These are phyloP conservation scores for Linnemannia elongata DNA, from an alignment of 192 early-diverging fungal species.

Conservation along the genomic window DNA sequence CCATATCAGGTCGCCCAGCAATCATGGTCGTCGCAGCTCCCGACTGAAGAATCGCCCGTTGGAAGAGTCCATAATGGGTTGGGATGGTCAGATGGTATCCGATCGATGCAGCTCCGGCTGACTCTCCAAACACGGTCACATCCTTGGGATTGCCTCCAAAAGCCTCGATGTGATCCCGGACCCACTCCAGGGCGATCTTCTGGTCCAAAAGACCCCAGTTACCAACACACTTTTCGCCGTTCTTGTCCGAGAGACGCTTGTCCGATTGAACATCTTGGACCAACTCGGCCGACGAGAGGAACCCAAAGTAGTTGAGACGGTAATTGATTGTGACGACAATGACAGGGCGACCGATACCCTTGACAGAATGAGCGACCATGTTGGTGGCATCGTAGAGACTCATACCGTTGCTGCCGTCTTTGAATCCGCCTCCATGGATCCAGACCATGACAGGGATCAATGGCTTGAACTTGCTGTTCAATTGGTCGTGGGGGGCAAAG, in stretches of 20 bases:
- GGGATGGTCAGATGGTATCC: constrained; percentile 42
- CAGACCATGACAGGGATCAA: constrained; percentile 54
- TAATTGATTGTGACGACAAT: constrained; percentile 55
- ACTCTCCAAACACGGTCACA: constrained; percentile 67
- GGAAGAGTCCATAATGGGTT: constrained; percentile 48
- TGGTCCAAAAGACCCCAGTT: constrained; percentile 72
- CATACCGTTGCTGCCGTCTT: constrained; percentile 47
- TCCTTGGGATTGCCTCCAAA: constrained; percentile 71
- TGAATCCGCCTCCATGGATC: constrained; percentile 48
- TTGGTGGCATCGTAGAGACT: constrained; percentile 35
- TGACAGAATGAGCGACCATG: constrained; percentile 29
- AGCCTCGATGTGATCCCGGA: constrained; percentile 63
- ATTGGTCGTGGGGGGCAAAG: constrained; percentile 39
- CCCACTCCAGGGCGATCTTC: constrained; percentile 66
- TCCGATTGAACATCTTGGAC: constrained; percentile 31
- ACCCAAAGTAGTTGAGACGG: constrained; percentile 55
- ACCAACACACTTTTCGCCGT: constrained; percentile 27
- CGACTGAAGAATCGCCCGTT: constrained; percentile 53
- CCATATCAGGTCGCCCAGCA: constrained; percentile 23
- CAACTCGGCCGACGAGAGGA: constrained; percentile 43
- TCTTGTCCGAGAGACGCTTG: constrained; percentile 11
- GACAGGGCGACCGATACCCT: constrained; percentile 30
- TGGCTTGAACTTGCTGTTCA: constrained; percentile 10
- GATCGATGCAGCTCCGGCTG: constrained; percentile 64
- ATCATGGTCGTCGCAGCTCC: constrained; percentile 36